Evolutionary conservation across 176 grass and related monocot species (phyloP).

Genomic region (Zea luxurians): DNA sequence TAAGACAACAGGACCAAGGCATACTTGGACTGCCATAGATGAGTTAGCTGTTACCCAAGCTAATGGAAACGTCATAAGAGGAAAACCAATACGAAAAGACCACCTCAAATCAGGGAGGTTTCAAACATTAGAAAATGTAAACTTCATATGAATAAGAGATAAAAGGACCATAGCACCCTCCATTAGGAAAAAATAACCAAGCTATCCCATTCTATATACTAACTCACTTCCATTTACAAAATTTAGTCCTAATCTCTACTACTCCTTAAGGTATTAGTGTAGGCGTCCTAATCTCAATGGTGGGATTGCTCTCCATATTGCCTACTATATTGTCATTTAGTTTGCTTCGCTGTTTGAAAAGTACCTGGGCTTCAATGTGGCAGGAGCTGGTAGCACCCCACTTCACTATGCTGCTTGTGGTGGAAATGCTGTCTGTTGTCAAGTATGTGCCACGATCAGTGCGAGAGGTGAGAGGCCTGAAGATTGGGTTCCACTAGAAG

Average conservation of each 20-base stretch:
- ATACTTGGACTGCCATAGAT: neutral
- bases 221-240: conserved; percentile 6
- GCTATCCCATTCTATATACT: neutral
- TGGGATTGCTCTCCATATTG: too few species aligned
- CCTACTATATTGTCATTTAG: too few species aligned
- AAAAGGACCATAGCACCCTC: neutral
- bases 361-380: too few species aligned
- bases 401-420: too few species aligned
- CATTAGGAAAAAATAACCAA: neutral
- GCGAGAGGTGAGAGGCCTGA: too few species aligned
- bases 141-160: neutral
- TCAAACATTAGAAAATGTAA: neutral
- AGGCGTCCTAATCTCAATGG: too few species aligned
- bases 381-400: too few species aligned
- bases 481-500: too few species aligned
- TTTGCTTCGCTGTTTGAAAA: too few species aligned
- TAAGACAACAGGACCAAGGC: neutral
- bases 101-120: neutral
- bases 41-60: neutral
- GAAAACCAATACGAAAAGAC: conserved; percentile 1
- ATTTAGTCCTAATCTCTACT: neutral
- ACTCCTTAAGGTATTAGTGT: too few species aligned
- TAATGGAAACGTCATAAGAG: neutral
- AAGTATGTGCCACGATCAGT: too few species aligned
- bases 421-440: too few species aligned